phyloP scores from a whole-genome alignment of 805 yeast species.

The Candida nemodendra region DNA sequence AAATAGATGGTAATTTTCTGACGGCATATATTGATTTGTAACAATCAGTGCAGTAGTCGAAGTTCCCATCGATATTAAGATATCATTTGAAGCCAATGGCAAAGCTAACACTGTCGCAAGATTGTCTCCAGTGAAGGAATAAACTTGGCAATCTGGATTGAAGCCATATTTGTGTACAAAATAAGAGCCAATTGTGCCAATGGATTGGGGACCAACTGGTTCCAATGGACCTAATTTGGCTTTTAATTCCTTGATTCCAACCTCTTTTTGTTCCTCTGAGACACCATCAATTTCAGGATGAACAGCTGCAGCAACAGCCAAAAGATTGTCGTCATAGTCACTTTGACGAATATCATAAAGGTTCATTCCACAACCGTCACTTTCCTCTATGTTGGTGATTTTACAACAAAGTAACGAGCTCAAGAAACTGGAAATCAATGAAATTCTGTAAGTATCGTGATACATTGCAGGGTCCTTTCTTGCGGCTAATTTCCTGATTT shows the following conservation, averaged over 20 bases:
- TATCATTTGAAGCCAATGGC: constrained; percentile 74
- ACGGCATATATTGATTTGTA: constrained; percentile 74
- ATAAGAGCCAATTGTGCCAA: constrained; percentile 57
- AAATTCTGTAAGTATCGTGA: constrained; percentile 55
- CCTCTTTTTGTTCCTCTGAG: constrained; percentile 21
- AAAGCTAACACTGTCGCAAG: constrained; percentile 83
- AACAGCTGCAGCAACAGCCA: constrained; percentile 54
- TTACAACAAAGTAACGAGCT: constrained; percentile 68
- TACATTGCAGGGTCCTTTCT: constrained; percentile 52
- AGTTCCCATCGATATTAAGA: constrained; percentile 81
- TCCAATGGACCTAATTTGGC: constrained; percentile 53
- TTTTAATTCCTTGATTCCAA: constrained; percentile 41
- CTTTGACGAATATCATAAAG: constrained; percentile 66
- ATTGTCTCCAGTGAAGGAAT: constrained; percentile 88
- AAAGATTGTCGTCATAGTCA: constrained; percentile 54
- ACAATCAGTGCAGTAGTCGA: constrained; percentile 86
- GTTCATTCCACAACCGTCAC: constrained; percentile 95
- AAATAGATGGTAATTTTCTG: constrained; percentile 81
- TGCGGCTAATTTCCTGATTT: constrained; percentile 69
- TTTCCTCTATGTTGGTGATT: constrained; percentile 66
- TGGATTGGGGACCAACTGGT: constrained; percentile 46
- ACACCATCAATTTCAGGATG: constrained; percentile 43
- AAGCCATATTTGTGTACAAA: constrained; percentile 68
- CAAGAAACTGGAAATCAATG: constrained; percentile 76
- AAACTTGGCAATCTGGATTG: constrained; percentile 51